Conservation (phyloP, 768 basidiomycete species). For the Boletus subcaerulescens region DNA sequence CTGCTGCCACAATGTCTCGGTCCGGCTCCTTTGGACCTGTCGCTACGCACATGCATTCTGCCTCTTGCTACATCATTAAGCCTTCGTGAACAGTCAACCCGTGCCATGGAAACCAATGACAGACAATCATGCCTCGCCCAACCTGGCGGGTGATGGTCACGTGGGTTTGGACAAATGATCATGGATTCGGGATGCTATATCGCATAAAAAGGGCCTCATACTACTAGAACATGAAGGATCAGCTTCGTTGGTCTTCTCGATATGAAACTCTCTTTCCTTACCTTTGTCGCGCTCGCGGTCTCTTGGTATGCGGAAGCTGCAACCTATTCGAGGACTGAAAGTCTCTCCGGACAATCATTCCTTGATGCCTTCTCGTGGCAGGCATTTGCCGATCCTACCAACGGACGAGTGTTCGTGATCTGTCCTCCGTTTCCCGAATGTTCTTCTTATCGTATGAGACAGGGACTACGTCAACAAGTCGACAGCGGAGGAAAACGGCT, state of each 20-base stretch:
- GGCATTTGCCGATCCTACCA: conserved; percentile 32
- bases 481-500: conserved; percentile 50
- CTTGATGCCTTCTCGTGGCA: conserved; percentile 33
- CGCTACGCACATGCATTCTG: neutral
- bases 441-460: neutral
- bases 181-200: neutral
- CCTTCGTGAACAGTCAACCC: neutral
- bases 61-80: neutral
- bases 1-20: neutral
- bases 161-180: neutral
- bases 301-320: conserved; percentile 31
- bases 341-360: conserved; percentile 50
- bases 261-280: conserved; percentile 3
- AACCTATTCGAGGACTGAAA: conserved; percentile 45
- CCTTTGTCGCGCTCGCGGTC: conserved; percentile 8
- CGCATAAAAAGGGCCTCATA: conserved; percentile 10
- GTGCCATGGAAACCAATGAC: neutral
- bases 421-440: neutral
- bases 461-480: conserved; percentile 45
- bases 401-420: conserved; percentile 31
- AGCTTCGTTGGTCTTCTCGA: neutral
- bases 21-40: neutral
- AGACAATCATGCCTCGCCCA: neutral
- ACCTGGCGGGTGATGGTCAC: neutral
- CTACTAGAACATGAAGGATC: neutral